A percentile compares a stretch with the other conserved stretches of the same genome.
Conservation (phyloP, 2,329 filamentous ascomycete species). For the Aspergillus sp. region DNA sequence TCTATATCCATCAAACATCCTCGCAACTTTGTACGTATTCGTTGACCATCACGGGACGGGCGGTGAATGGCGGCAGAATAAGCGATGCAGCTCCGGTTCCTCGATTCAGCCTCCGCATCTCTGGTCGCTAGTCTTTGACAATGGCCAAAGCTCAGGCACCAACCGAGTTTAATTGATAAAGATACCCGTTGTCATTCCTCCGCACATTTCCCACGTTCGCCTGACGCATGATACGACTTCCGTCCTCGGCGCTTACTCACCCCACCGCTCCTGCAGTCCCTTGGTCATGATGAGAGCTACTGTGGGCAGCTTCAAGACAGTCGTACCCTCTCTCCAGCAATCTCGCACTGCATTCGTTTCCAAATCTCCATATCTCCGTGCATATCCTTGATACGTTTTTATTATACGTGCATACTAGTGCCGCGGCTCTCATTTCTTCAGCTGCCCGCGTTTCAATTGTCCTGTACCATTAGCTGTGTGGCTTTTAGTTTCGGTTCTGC, state of each 20-base stretch:
- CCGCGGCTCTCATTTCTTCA: not conserved
- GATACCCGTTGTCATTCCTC: not conserved
- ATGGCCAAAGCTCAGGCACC: constrained; percentile 4
- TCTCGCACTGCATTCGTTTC: constrained; percentile 11
- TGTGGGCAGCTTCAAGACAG: constrained; percentile 24
- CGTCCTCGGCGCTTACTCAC: constrained; percentile 10
- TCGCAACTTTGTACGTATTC: not conserved
- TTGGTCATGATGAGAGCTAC: constrained; percentile 31
- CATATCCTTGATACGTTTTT: constrained; percentile 6
- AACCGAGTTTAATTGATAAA: not conserved
- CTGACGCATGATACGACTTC: constrained; percentile 2
- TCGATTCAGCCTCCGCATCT: not conserved
- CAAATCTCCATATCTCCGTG: not conserved
- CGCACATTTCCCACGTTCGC: not conserved
- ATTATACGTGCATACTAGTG: not conserved
- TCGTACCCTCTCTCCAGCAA: constrained; percentile 20
- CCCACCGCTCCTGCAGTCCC: constrained; percentile 14
- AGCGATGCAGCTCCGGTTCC: not conserved
- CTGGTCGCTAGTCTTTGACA: not conserved
- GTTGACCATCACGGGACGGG: not conserved
- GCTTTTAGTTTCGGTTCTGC: constrained; percentile 11
- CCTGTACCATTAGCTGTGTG: constrained; percentile 9
- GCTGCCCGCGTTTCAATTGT: not conserved
- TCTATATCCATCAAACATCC: not conserved
- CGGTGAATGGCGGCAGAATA: constrained; percentile 3